phyloP scores from a whole-genome alignment of 441 rosid genomes.

The Gossypium aridum region DNA sequence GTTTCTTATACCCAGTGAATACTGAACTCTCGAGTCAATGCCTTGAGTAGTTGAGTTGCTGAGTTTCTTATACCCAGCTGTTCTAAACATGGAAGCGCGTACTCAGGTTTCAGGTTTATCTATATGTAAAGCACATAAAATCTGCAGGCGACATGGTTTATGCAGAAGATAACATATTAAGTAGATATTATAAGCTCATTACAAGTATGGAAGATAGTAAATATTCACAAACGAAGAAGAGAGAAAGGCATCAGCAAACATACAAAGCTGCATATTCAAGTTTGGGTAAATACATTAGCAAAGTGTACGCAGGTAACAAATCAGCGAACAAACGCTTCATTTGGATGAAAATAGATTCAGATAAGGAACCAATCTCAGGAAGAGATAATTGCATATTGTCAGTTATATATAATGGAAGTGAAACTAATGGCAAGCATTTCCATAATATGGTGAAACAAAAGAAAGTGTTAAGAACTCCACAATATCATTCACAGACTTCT shows the following conservation, averaged over 20 bases:
- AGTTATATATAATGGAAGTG: constrained; percentile 9
- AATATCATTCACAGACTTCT: constrained; percentile 9
- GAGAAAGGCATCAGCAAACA: not conserved
- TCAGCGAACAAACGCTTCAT: not conserved
- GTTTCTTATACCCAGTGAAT: not conserved
- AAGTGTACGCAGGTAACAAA: not conserved
- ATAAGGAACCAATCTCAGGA: not conserved
- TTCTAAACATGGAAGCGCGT: not conserved
- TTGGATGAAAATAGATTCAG: not conserved
- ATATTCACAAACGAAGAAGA: not conserved
- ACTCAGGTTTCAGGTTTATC: not conserved
- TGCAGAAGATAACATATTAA: not conserved
- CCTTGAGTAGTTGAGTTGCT: not conserved
- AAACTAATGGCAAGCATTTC: constrained; percentile 8
- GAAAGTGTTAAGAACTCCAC: constrained; percentile 9
- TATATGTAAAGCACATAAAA: not conserved
- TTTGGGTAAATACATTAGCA: not conserved
- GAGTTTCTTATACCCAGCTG: not conserved
- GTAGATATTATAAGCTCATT: not conserved
- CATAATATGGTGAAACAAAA: not conserved
- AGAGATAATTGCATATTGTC: constrained; percentile 9
- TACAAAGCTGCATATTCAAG: not conserved
- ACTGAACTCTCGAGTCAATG: not conserved
- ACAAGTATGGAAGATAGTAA: not conserved
- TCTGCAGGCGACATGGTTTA: not conserved